These are phyloP conservation scores for Fusarium sp. DNA, from an alignment of 2,329 filamentous ascomycete genomes.

Conservation along the genomic window DNA sequence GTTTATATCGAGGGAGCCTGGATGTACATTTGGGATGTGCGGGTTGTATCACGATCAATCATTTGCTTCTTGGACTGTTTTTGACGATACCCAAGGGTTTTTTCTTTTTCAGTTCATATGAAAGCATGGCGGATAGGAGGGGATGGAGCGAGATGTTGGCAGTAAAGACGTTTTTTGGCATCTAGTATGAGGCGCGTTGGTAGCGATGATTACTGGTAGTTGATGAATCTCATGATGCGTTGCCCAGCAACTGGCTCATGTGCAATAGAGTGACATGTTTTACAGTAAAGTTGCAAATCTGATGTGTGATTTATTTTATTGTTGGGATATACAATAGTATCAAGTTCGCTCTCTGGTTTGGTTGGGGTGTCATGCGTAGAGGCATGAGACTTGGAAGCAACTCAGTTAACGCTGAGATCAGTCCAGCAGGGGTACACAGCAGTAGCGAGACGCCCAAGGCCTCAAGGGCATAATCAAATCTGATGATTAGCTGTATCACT, in stretches of 20 bases:
- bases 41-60: conserved; percentile 43
- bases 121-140: conserved; percentile 27
- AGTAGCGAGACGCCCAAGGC: not conserved
- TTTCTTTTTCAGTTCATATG: conserved; percentile 39
- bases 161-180: not conserved
- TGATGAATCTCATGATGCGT: conserved; percentile 1
- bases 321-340: not conserved
- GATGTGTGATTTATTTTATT: not conserved
- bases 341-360: not conserved
- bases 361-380: not conserved
- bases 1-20: conserved; percentile 25
- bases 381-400: not conserved
- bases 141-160: not conserved
- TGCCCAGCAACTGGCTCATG: not conserved
- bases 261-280: not conserved
- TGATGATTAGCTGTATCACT: not conserved
- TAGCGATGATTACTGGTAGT: not conserved
- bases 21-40: conserved; percentile 41
- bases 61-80: conserved; percentile 47
- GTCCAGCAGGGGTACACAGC: not conserved
- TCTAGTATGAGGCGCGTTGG: not conserved
- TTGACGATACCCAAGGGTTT: conserved; percentile 50
- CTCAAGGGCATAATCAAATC: not conserved
- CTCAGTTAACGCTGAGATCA: not conserved
- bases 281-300: not conserved